Percentiles rank a stretch among this genome's conserved stretches.
phyloP scores from a whole-genome alignment of 768 basidiomycete genomes.

The Kwoniella bestiolae region DNA sequence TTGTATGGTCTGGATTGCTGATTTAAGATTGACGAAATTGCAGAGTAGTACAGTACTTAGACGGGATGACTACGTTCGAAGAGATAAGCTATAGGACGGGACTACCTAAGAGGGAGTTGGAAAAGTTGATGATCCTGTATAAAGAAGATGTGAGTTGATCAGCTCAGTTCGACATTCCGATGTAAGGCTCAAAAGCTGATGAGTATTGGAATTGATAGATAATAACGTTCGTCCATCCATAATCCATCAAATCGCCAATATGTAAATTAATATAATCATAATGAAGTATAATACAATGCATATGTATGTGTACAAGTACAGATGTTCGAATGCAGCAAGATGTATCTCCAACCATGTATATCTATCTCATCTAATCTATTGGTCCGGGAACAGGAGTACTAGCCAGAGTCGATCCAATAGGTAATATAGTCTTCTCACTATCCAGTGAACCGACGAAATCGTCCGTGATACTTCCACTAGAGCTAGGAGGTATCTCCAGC shows the following conservation, averaged over 20 bases:
- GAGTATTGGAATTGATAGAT: conserved; percentile 31
- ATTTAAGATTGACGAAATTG: too few relatives aligned
- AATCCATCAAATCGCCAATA: neutral
- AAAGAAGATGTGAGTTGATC: conserved; percentile 85
- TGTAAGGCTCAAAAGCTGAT: neutral
- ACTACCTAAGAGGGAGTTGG: conserved; percentile 79
- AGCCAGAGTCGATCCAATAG: conserved; percentile 36
- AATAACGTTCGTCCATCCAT: conserved; percentile 50
- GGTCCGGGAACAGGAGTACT: conserved; percentile 28
- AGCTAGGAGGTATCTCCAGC: neutral
- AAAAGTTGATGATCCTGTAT: conserved; percentile 81
- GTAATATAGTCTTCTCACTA: conserved; percentile 18
- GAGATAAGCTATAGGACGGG: conserved; percentile 90
- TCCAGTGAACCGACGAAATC: neutral
- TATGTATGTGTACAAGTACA: too few relatives aligned
- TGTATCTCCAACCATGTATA: neutral
- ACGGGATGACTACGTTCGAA: conserved; percentile 87
- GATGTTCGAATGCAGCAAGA: too few relatives aligned
- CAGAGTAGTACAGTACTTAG: conserved; percentile 91
- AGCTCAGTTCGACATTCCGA: too few relatives aligned
- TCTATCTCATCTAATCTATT: neutral
- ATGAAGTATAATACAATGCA: neutral
- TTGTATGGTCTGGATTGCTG: too few relatives aligned
- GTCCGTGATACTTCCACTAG: neutral
- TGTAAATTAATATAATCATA: conserved; percentile 1